Percentiles rank a stretch among this genome's conserved stretches.
Evolutionary conservation across 352 stramenopile genomes (phyloP).

Genomic region (Pythium biforme): DNA sequence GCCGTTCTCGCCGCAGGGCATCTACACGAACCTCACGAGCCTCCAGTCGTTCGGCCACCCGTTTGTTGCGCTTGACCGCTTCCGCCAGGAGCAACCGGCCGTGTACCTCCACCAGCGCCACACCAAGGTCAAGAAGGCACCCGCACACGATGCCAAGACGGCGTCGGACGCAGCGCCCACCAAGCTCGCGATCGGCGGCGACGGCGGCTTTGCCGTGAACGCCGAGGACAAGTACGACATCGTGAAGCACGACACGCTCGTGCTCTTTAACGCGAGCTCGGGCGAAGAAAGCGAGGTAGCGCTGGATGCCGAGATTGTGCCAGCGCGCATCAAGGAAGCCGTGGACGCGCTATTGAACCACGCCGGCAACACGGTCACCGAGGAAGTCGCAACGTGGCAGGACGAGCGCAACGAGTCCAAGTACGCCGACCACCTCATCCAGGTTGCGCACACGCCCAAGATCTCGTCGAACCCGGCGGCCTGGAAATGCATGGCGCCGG

Average conservation of each 20-base stretch:
- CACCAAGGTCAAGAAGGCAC: slow-evolving; percentile 30
- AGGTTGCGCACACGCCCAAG: slow-evolving; percentile 54
- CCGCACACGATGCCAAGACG: no score
- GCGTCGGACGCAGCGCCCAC: slow-evolving; percentile 41
- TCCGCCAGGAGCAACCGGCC: slow-evolving; percentile 24
- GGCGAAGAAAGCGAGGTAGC: slow-evolving; percentile 27
- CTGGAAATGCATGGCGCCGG: slow-evolving; percentile 90
- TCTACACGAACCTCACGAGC: slow-evolving; percentile 93
- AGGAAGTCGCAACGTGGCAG: slow-evolving; percentile 82
- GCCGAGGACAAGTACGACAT: slow-evolving; percentile 55
- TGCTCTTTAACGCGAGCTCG: slow-evolving; percentile 54
- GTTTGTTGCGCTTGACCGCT: slow-evolving; percentile 57
- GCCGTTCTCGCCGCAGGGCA: slow-evolving; percentile 49
- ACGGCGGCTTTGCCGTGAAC: slow-evolving; percentile 91
- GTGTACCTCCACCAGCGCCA: slow-evolving; percentile 84
- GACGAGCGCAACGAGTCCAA: slow-evolving; percentile 76
- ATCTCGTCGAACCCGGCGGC: slow-evolving; percentile 68
- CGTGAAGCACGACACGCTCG: slow-evolving; percentile 84
- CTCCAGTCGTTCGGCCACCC: slow-evolving; percentile 92
- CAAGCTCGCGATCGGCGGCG: slow-evolving; percentile 95
- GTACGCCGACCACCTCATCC: slow-evolving; percentile 73
- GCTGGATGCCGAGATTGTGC: slow-evolving; percentile 41
- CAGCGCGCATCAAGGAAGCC: slow-evolving; percentile 49
- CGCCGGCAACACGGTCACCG: slow-evolving; percentile 68
- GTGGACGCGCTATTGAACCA: slow-evolving; percentile 69